A percentile compares a stretch with the other conserved stretches of the same genome.
Evolutionary conservation across 2,329 filamentous ascomycete genomes (phyloP).

Genomic region (Alternaria infectoria): DNA sequence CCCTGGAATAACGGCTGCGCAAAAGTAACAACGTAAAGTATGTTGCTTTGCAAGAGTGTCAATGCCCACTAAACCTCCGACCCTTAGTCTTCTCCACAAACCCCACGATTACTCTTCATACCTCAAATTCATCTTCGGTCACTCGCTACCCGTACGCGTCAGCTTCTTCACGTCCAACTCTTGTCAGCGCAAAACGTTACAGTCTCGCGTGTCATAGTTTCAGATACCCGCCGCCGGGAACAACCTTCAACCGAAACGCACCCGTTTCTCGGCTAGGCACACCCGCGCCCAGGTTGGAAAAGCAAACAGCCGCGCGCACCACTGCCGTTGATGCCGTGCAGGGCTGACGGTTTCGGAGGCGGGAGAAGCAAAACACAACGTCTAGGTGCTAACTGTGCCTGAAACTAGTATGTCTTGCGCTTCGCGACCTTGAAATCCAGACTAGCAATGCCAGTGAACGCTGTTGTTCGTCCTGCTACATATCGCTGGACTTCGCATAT

Average conservation of each 20-base stretch:
- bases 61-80: background rate
- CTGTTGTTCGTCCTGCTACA: background rate
- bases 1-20: background rate
- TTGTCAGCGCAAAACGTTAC: slow-evolving; percentile 7
- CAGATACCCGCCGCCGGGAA: slow-evolving; percentile 5
- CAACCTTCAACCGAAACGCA: background rate
- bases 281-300: background rate
- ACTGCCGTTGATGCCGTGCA: background rate
- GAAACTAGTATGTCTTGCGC: background rate
- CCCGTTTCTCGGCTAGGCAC: background rate
- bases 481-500: background rate
- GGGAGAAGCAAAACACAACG: background rate
- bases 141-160: slow-evolving; percentile 4
- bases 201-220: slow-evolving; percentile 2
- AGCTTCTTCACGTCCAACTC: background rate
- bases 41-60: background rate
- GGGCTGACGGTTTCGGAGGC: background rate
- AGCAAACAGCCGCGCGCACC: background rate
- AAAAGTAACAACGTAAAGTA: background rate
- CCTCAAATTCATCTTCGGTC: background rate
- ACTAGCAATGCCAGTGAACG: background rate
- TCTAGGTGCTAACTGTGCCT: background rate
- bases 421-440: too few species aligned
- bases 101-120: background rate
- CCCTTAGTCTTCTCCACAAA: background rate